Evolutionary conservation across 176 grass and related monocot genomes (phyloP), one percentile per base, ranked within the genome.

Genomic region (Eragrostis nindensis): DNA sequence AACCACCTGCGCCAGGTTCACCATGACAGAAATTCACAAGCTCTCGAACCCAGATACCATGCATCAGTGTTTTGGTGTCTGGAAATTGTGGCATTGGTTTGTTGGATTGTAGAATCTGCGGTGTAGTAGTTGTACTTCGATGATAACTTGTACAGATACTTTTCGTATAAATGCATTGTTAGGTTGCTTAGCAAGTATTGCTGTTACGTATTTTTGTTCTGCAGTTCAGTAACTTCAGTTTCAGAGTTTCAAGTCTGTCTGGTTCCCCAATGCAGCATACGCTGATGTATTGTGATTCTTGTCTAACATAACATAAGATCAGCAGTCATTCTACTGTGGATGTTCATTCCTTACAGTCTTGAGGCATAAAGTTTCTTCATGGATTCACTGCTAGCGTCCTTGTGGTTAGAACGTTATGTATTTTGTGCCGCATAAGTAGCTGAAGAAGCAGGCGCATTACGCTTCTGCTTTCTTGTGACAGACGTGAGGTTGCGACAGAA

Each of bases 1-100:
- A 94, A 66, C 89, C 84, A 79, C 80, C 89, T 36, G 62, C 53
- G 12, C 77, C 82, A 24, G 67, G 73, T 53, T 91, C 92, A 45
- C 89, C 89, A 19, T 90, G 52, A 93, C 85, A 86, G 22, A 81
- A 24, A 50, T 24, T 41, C 62, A 80, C 21, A 8, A 54, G 47
- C 21, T 62, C 7, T 61, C 41, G 47, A 70, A 59, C 21, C 42
- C 14, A n/a, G n/a, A n/a, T n/a, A n/a, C n/a, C n/a, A n/a, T n/a
- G 56, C 11, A 42, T 71, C 41, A 25, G 27, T 75, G 30, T 46
- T 11, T 57, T 59, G 68, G 46, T 44, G 36, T 45, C 65, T 44
- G 38, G 36, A 72, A n/a, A n/a, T n/a, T 24, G 36, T 55, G 32
- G 3, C 38, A 27, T 45, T 32, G 47, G 32, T 30, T 46, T 59